These are phyloP conservation scores for Vicia sativa DNA, from an alignment of 306 rosid genomes.

Conservation along the genomic window DNA sequence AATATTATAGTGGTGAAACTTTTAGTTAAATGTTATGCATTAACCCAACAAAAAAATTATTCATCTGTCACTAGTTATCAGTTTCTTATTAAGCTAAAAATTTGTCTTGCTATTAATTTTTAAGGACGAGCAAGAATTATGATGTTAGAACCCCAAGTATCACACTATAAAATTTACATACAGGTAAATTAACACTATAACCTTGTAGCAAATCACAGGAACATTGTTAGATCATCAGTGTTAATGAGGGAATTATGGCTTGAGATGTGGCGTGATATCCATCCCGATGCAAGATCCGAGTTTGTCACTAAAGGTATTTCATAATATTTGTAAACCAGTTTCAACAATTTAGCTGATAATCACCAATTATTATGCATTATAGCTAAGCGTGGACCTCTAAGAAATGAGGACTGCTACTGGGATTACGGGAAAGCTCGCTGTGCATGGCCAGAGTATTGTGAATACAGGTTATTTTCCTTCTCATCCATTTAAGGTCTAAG, in stretches of 20 bases:
- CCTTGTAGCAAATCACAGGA: constrained; percentile 94
- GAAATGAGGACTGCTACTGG: constrained; percentile 97
- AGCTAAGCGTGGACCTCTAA: constrained; percentile 98
- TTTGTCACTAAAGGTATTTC: constrained; percentile 88
- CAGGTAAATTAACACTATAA: constrained; percentile 45
- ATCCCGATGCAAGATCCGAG: constrained; percentile 68
- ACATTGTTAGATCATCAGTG: constrained; percentile 90
- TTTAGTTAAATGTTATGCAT: constrained; percentile 9
- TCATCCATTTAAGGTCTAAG: constrained; percentile 15
- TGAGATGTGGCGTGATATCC: constrained; percentile 95
- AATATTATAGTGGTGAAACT: background rate
- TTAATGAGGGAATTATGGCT: constrained; percentile 98
- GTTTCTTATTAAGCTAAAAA: constrained; percentile 24
- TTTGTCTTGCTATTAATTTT: constrained; percentile 28
- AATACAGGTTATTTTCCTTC: constrained; percentile 72
- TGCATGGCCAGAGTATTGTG: constrained; percentile 95
- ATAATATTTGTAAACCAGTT: constrained; percentile 9
- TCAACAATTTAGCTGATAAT: constrained; percentile 40
- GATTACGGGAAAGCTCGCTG: constrained; percentile 99
- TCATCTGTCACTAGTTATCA: constrained; percentile 2
- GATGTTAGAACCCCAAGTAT: constrained; percentile 11
- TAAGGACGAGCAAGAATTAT: constrained; percentile 19
- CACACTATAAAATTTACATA: constrained; percentile 19
- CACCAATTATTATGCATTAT: constrained; percentile 39
- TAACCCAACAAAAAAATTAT: constrained; percentile 32